Conservation (phyloP, 2,329 filamentous ascomycete species). For the Scolecobasidium constrictum region DNA sequence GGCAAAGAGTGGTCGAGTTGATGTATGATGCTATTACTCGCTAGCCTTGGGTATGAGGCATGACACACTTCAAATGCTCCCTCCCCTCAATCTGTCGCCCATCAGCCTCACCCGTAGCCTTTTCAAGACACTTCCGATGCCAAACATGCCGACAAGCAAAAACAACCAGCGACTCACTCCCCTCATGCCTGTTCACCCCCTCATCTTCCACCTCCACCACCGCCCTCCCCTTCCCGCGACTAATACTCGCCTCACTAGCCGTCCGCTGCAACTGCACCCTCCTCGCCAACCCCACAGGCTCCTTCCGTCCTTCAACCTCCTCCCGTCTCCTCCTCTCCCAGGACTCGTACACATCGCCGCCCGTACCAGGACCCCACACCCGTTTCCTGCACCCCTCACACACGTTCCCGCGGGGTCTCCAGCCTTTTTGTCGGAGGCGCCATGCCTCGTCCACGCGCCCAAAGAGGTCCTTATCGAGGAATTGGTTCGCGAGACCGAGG, state of each 20-base stretch:
- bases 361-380: constrained; percentile 82
- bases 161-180: constrained; percentile 18
- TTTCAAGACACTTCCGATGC: constrained; percentile 25
- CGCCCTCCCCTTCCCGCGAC: constrained; percentile 46
- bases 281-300: constrained; percentile 18
- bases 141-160: constrained; percentile 31
- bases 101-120: constrained; percentile 5
- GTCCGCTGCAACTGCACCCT: constrained; percentile 21
- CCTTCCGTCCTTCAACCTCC: constrained; percentile 30
- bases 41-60: not conserved
- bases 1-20: too few relatives aligned
- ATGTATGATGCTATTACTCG: too few relatives aligned
- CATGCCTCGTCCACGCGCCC: constrained; percentile 67
- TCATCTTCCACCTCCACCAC: constrained; percentile 30
- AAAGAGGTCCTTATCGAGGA: constrained; percentile 84
- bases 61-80: not conserved
- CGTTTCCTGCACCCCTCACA: constrained; percentile 78
- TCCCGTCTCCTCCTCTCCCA: constrained; percentile 55
- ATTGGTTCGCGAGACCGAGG: constrained; percentile 69
- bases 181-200: constrained; percentile 24
- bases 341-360: constrained; percentile 63
- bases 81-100: not conserved
- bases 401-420: constrained; percentile 75
- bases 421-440: constrained; percentile 68
- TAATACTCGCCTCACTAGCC: constrained; percentile 25